phyloP scores from a whole-genome alignment of 176 grass and related monocot species.

The Cenchrus americanus region DNA sequence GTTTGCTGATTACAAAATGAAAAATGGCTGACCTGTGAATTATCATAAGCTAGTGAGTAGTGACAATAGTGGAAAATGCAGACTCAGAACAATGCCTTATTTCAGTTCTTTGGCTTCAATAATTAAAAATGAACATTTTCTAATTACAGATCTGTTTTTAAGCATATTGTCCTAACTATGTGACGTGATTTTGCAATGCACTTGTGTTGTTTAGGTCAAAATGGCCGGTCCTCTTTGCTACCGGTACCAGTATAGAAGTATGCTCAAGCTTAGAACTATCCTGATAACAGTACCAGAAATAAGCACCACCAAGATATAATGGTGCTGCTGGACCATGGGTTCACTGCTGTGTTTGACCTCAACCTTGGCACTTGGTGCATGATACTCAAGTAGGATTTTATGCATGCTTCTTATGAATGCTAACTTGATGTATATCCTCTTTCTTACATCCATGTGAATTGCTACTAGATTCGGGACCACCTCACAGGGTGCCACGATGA shows the following conservation, averaged over 20 bases:
- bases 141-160: constrained; percentile 10
- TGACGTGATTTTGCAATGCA: background rate
- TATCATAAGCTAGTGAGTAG: background rate
- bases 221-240: constrained; percentile 11
- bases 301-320: constrained; percentile 6
- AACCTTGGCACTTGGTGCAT: constrained; percentile 19
- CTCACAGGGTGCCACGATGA: constrained; percentile 23
- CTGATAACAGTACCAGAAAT: constrained; percentile 10
- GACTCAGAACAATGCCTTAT: background rate
- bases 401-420: constrained; percentile 23
- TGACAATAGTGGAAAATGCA: background rate
- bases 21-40: constrained; percentile 14
- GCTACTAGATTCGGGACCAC: constrained; percentile 33
- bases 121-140: background rate
- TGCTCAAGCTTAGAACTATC: constrained; percentile 33
- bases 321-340: constrained; percentile 16
- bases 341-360: background rate
- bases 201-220: constrained; percentile 1
- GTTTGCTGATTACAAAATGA: constrained; percentile 1
- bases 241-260: constrained; percentile 27
- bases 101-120: background rate
- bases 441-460: constrained; percentile 47
- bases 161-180: background rate
- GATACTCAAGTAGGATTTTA: constrained; percentile 29
- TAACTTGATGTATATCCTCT: constrained; percentile 12